Percentiles rank a stretch among this genome's conserved stretches.
phyloP scores from a whole-genome alignment of 306 rosid species.

The Phaseolus lunatus region DNA sequence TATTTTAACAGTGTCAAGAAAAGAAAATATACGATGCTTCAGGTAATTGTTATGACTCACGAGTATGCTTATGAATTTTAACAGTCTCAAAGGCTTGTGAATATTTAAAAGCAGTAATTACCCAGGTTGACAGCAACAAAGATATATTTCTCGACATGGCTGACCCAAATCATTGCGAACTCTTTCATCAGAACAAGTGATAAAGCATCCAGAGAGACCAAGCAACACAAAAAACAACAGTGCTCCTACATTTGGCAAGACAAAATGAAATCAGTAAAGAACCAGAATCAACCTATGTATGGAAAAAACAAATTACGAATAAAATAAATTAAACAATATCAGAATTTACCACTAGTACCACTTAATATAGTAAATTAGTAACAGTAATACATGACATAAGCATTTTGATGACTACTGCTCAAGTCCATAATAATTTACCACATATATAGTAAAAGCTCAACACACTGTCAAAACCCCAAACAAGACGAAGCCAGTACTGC shows the following conservation, averaged over 20 bases:
- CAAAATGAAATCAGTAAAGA: constrained; percentile 26
- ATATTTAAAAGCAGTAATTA: constrained; percentile 41
- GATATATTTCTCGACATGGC: constrained; percentile 85
- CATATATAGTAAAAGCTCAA: constrained; percentile 75
- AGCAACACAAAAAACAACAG: constrained; percentile 76
- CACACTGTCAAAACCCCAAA: constrained; percentile 71
- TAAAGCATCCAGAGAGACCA: constrained; percentile 85
- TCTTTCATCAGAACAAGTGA: constrained; percentile 82
- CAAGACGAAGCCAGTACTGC: constrained; percentile 68
- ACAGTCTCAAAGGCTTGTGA: constrained; percentile 14
- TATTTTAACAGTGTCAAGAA: neutral
- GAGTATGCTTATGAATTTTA: constrained; percentile 28
- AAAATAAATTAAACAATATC: neutral
- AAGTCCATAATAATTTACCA: constrained; percentile 55
- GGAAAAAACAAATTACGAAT: constrained; percentile 22
- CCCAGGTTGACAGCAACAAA: constrained; percentile 92
- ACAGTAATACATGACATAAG: neutral
- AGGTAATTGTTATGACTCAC: neutral
- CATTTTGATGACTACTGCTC: constrained; percentile 9
- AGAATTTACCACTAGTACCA: neutral
- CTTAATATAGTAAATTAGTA: neutral
- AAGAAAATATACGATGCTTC: constrained; percentile 22
- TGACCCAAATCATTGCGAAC: constrained; percentile 85
- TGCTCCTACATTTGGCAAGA: constrained; percentile 64
- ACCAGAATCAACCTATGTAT: neutral